Percentiles rank a stretch among this genome's conserved stretches.
Evolutionary conservation across 73 alveolate species (phyloP).

Genomic region (Paramecium primaurelia): DNA sequence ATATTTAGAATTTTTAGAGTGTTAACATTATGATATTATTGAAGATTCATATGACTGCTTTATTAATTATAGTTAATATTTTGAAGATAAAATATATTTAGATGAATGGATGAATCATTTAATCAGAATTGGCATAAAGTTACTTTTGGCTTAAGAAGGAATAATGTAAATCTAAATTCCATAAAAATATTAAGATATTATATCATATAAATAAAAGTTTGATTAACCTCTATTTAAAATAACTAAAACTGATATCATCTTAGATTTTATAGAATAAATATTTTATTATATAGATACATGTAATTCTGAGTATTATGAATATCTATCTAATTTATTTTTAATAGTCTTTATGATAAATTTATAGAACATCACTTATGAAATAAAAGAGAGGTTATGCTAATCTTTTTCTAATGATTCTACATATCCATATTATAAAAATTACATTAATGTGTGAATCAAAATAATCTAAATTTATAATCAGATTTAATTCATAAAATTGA

Average conservation of each 20-base stretch:
- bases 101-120: neutral
- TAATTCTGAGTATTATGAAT: neutral
- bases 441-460: neutral
- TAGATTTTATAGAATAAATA: neutral
- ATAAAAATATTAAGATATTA: neutral
- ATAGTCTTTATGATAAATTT: neutral
- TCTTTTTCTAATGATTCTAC: neutral
- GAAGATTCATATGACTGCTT: neutral
- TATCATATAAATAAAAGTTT: neutral
- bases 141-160: neutral
- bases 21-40: neutral
- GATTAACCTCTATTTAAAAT: neutral
- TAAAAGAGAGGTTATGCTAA: neutral
- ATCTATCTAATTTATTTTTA: neutral
- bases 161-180: neutral
- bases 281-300: neutral
- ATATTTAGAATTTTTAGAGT: neutral
- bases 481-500: neutral
- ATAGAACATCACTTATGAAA: neutral
- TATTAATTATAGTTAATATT: neutral
- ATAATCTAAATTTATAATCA: neutral
- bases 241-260: neutral
- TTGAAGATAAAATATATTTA: neutral
- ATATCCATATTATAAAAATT: neutral
- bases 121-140: neutral